phyloP scores from a whole-genome alignment of 2,329 filamentous ascomycete genomes.

The Esteya vermicola region DNA sequence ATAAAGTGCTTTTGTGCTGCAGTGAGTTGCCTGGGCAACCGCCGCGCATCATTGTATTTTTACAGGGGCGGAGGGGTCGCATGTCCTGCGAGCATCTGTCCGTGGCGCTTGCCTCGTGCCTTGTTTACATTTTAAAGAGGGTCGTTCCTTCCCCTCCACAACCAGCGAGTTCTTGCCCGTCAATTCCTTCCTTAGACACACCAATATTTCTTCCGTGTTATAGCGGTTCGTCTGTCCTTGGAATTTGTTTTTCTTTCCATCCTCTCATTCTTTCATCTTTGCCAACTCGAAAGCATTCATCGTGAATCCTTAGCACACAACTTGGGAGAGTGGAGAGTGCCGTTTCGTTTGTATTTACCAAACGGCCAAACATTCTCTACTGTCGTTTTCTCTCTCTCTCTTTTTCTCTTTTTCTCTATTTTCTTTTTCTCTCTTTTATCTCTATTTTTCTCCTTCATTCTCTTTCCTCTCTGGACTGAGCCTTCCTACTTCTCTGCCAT shows the following conservation, averaged over 20 bases:
- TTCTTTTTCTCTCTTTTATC: background rate
- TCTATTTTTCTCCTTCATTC: background rate
- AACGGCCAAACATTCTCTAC: too few relatives aligned
- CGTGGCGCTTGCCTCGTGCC: conserved; percentile 10
- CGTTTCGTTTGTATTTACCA: too few relatives aligned
- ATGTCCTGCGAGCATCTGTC: conserved; percentile 1
- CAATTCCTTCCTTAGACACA: conserved; percentile 1
- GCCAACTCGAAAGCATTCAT: background rate
- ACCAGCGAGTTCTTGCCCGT: background rate
- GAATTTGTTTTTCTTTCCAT: background rate
- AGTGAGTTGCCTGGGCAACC: conserved; percentile 9
- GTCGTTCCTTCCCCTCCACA: conserved; percentile 9
- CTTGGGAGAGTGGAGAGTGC: background rate
- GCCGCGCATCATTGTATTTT: too few relatives aligned
- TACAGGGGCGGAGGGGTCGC: conserved; percentile 4
- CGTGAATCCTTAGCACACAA: background rate
- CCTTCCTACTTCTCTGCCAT: background rate
- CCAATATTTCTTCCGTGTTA: conserved; percentile 3
- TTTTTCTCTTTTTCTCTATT: too few relatives aligned
- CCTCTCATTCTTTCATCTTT: background rate
- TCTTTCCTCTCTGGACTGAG: background rate
- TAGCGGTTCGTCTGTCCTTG: background rate
- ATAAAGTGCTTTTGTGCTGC: conserved; percentile 4
- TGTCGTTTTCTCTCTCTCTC: too few relatives aligned
- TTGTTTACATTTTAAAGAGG: conserved; percentile 12